Evolutionary conservation across 352 stramenopile species (phyloP).

Genomic region (Phytophthora quininea): DNA sequence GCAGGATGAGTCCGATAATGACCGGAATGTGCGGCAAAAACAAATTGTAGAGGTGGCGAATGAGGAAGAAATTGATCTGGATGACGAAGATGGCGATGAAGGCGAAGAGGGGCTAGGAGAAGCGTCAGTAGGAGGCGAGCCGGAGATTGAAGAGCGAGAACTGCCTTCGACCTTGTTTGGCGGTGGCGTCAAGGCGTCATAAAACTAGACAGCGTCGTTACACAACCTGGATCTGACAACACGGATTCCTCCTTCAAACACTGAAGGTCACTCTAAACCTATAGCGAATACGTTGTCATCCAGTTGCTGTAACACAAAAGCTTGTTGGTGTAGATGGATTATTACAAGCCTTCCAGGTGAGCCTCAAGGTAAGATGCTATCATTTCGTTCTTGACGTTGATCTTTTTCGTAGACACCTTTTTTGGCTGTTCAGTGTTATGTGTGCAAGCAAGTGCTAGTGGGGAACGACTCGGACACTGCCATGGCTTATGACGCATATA

Average conservation of each 20-base stretch:
- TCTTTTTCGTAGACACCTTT: conserved; percentile 32
- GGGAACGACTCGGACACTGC: background rate
- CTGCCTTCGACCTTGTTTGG: conserved; percentile 61
- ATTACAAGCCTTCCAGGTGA: background rate
- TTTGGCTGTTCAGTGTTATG: conserved; percentile 15
- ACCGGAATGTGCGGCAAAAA: conserved; percentile 85
- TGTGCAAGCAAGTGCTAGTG: background rate
- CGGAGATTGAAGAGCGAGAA: conserved; percentile 61
- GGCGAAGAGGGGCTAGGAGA: conserved; percentile 27
- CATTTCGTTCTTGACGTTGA: conserved; percentile 1
- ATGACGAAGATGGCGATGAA: conserved; percentile 82
- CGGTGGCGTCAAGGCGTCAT: conserved; percentile 21
- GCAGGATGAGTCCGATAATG: conserved; percentile 50
- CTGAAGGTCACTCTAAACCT: too few species aligned
- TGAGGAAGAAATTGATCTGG: conserved; percentile 94
- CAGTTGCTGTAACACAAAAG: conserved; percentile 3
- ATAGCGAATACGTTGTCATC: background rate
- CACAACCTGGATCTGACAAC: background rate
- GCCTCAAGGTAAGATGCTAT: background rate
- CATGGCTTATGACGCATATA: conserved; percentile 54
- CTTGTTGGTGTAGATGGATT: conserved; percentile 5
- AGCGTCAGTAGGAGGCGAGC: conserved; percentile 10
- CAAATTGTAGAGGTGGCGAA: conserved; percentile 75
- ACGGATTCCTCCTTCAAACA: too few species aligned
- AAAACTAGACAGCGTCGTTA: conserved; percentile 12